These are phyloP conservation scores for Acephala macrosclerotiorum DNA, from an alignment of 2,329 filamentous ascomycete genomes.

Conservation along the genomic window DNA sequence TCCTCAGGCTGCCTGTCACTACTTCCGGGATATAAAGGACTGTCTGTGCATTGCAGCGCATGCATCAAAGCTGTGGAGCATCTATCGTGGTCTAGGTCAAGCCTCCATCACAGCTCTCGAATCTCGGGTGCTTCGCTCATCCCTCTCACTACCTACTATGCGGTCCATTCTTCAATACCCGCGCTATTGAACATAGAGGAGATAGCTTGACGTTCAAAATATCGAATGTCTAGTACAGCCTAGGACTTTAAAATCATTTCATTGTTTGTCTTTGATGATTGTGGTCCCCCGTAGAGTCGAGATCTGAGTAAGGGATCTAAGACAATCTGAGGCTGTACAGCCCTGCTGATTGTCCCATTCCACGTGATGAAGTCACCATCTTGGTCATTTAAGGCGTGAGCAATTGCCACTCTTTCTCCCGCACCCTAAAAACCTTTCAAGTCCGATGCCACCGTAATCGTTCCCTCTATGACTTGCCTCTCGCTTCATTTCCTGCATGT, in stretches of 20 bases:
- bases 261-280: not conserved
- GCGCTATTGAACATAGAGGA: not conserved
- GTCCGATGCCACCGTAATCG: no score
- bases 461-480: no score
- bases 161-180: not conserved
- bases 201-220: no score
- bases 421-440: not conserved
- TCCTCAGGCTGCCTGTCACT: slow-evolving; percentile 5
- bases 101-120: not conserved
- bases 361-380: not conserved
- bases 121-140: not conserved
- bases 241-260: not conserved
- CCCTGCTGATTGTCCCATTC: not conserved
- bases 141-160: no score
- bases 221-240: not conserved
- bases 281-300: not conserved
- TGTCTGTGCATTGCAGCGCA: slow-evolving; percentile 10
- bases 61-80: not conserved
- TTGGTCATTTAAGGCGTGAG: not conserved
- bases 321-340: not conserved
- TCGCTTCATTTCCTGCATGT: not conserved
- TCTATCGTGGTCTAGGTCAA: slow-evolving; percentile 8
- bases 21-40: slow-evolving; percentile 4
- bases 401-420: not conserved
- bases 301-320: not conserved